Conservation (phyloP, 1,284 basidiomycete genomes). For the Malassezia caprae region DNA sequence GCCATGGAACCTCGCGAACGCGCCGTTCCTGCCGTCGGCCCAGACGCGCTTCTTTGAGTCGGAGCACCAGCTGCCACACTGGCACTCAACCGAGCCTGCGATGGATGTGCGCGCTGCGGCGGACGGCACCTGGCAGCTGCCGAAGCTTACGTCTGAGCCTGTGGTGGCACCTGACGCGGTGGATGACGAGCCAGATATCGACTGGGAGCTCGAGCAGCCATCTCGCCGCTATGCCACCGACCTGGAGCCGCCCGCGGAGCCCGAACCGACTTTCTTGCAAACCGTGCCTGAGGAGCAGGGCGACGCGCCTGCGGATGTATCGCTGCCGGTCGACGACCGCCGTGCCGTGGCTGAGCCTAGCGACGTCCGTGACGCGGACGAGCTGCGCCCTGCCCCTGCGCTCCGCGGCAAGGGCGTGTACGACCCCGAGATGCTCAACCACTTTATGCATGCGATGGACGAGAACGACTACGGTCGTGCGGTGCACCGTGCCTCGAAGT, state of each 20-base stretch:
- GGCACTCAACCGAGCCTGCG: background rate
- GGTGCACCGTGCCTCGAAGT: slow-evolving; percentile 1
- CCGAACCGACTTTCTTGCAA: slow-evolving; percentile 4
- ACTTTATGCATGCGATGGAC: slow-evolving; percentile 10
- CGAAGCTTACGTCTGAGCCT: background rate
- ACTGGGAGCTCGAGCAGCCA: background rate
- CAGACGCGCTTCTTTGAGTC: background rate
- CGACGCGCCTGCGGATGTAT: background rate
- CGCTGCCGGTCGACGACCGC: background rate
- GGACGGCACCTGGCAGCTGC: background rate
- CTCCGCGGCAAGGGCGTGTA: slow-evolving; percentile 12
- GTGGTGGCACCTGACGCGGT: background rate
- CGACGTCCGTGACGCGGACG: background rate
- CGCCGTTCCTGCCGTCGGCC: background rate
- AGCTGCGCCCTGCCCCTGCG: slow-evolving; percentile 5
- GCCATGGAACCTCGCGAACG: background rate
- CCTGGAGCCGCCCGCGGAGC: background rate
- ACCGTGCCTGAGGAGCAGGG: slow-evolving; percentile 13
- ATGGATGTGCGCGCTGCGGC: background rate
- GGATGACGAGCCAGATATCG: background rate
- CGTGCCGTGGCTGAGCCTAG: background rate
- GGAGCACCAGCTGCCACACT: background rate
- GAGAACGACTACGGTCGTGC: slow-evolving; percentile 10
- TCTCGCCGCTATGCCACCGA: slow-evolving; percentile 7
- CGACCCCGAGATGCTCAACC: slow-evolving; percentile 10